Base-by-base conservation (phyloP, 192 early-diverging fungal species). In the Backusella circina region DNA sequence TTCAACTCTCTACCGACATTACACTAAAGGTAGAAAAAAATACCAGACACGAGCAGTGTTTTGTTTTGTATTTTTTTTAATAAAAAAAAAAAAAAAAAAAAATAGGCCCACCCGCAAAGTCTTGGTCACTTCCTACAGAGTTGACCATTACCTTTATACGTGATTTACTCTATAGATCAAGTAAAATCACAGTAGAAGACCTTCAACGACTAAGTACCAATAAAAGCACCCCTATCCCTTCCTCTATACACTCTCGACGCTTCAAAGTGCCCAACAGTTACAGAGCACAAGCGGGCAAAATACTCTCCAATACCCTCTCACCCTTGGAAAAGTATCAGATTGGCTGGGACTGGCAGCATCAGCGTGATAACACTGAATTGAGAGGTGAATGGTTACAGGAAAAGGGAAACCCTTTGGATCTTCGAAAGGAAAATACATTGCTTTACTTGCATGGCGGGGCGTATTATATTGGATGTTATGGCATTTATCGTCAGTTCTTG, bases 391-490 rank as follows among this genome's bases (percentile, higher is more conserved):
- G 87, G 87, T 61, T 84, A 32, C 75, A 73, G 18, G 39, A 23
- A 5, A 73, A 54, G 73, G 81, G 57, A 72, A 67, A 64, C 72
- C 71, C 23, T 15, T 18, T 33, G 10, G 31, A 78, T 33, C 38
- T 37, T n/a, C n/a, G 26, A 1, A 79, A 79, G n/a, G 86, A 88
- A 41, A 80, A 81, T n/a, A 86, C 91, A 3, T 77, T 94, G 9
- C 76, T 95, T 51, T 93, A 92, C 67, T 77, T 92, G 36, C 95
- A 95, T 69, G 95, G 95, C 31, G 93, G 93, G 18, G 91, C 84
- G 0, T 93, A 91, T 75, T 82, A 88, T 31, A 32, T 83, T 0
- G 81, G 87, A 8, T 79, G 77, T 0, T 67, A 81, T 23, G 70
- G 69, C 1, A 76, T 77, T 0, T 83, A 90, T 76, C 82, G 89